phyloP scores from a whole-genome alignment of 441 rosid genomes.

The Raphanus hybrid region DNA sequence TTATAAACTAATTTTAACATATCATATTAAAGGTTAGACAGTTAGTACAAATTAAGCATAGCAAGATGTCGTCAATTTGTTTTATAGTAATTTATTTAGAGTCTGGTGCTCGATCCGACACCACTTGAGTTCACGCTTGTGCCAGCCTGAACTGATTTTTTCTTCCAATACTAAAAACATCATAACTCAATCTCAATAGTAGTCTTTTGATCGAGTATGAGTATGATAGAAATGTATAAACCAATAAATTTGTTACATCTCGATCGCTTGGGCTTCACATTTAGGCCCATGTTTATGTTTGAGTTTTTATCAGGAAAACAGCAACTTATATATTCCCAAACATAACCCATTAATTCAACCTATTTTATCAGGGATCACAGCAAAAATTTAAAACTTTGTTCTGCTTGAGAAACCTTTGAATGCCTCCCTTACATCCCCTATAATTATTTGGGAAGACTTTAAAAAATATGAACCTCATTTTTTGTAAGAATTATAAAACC shows the following conservation, averaged over 20 bases:
- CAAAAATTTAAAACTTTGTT: not conserved
- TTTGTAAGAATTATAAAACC: too few species aligned
- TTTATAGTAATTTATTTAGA: not conserved
- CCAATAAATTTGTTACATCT: not conserved
- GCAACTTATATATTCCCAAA: conserved; percentile 3
- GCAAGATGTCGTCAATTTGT: conserved; percentile 13
- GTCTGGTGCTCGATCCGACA: conserved; percentile 15
- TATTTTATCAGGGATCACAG: not conserved
- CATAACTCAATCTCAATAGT: not conserved
- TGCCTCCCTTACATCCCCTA: not conserved
- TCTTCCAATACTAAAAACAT: not conserved
- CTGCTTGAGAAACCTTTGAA: not conserved
- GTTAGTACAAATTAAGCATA: conserved; percentile 18
- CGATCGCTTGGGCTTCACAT: conserved; percentile 6
- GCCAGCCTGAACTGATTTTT: not conserved
- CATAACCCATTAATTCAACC: conserved; percentile 1
- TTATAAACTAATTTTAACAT: not conserved
- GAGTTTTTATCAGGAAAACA: not conserved
- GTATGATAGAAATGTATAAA: not conserved
- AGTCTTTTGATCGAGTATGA: not conserved
- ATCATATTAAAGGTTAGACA: not conserved
- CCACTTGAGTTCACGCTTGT: conserved; percentile 19
- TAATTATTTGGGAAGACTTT: too few species aligned
- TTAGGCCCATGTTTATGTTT: conserved; percentile 10
- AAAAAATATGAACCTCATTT: too few species aligned